A percentile compares a stretch with the other conserved stretches of the same genome.
Conservation (phyloP, 2,329 filamentous ascomycete species). For the Aspergillus pseudoglaucus region DNA sequence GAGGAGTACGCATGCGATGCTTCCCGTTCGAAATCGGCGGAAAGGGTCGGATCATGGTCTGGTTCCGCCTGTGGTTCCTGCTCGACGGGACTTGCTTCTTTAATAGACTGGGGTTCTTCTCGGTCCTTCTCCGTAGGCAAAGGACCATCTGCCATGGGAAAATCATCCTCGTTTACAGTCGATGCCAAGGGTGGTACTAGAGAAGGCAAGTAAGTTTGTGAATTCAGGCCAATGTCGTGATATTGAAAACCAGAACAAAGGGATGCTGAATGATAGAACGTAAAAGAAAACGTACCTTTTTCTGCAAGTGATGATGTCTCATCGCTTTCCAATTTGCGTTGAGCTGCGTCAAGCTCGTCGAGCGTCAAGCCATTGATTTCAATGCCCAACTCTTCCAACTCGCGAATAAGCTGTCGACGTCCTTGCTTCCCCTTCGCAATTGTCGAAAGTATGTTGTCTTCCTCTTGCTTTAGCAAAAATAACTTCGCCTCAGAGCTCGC, state of each 20-base stretch:
- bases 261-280: neutral
- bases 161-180: neutral
- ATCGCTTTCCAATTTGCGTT: constrained; percentile 15
- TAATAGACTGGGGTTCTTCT: neutral
- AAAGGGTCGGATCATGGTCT: neutral
- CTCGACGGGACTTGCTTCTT: constrained; percentile 6
- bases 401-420: constrained; percentile 39
- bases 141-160: neutral
- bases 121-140: neutral
- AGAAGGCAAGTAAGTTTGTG: neutral
- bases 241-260: neutral
- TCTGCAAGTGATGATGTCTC: constrained; percentile 8
- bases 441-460: constrained; percentile 39
- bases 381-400: constrained; percentile 44
- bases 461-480: constrained; percentile 25
- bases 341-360: constrained; percentile 37
- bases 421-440: constrained; percentile 40
- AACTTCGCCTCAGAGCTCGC: constrained; percentile 28
- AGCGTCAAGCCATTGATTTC: constrained; percentile 43
- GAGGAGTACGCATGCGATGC: constrained; percentile 18
- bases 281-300: constrained; percentile 14
- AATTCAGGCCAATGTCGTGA: neutral
- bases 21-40: constrained; percentile 5
- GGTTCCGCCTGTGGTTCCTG: neutral
- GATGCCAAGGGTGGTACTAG: neutral